Base-by-base conservation (phyloP, 2,329 filamentous ascomycete genomes). In the Epichloe uncinata region DNA sequence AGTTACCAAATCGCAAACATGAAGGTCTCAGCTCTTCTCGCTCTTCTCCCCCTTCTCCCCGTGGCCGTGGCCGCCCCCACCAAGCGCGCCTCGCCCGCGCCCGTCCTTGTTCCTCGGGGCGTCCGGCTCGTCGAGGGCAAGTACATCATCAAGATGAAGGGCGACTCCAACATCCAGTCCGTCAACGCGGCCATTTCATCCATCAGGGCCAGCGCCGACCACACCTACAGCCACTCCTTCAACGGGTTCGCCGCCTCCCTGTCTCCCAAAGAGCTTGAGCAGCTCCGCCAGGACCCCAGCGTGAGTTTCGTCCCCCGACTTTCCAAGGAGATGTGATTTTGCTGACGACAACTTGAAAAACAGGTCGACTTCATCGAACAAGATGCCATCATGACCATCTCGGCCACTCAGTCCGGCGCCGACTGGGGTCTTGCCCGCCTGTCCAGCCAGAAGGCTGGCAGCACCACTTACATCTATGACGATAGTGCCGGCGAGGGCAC, bases 331-430 rank as follows among this genome's bases (percentile, higher is more conserved):
- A n/a, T 36, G 15, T 30, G 9, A 20, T 47, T 12, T 37, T 36
- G 35, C 37, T 48, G 38, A 40, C 15, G 12, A 11, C 22, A 30
- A 16, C 16, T n/a, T 13, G 2, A 5, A n/a, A 22, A 18, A 34
- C 35, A 59, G 57, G 56, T 52, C 38, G 64, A 66, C 15, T 70
- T 63, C 54, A 61, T 72, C 35, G 68, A 72, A 59, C 64, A 67
- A 50, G 69, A 73, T 52, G 61, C 59, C 42, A 53, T 62, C 34
- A 58, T 72, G 43, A 61, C 85, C 71, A 85, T 86, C 52, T 63
- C 45, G 61, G 69, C 47, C n/a, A 61, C 60, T 15, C 69, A 73
- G 56, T 49, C 48, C 22, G 55, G 59, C 42, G 66, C 70, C n/a
- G 62, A 66, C 18, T 72, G 68, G 69, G 67, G 67, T 16, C 59